These are phyloP conservation scores for Ampelocalamus luodianensis DNA, from an alignment of 176 grass and related monocot species.

Conservation along the genomic window DNA sequence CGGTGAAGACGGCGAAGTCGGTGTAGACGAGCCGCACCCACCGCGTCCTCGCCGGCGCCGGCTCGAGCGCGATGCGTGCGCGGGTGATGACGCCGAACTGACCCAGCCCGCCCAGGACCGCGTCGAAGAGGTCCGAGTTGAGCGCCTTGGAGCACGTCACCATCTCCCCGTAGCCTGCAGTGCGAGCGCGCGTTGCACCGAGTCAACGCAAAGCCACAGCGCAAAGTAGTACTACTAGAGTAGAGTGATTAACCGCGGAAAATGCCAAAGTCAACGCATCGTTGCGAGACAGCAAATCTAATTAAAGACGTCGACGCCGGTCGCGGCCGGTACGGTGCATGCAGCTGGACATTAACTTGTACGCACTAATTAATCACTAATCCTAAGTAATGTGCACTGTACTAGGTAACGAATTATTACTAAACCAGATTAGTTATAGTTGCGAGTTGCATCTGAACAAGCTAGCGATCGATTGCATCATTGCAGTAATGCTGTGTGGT, in stretches of 20 bases:
- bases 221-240: not conserved
- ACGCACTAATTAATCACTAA: not conserved
- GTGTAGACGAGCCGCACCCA: constrained; percentile 79
- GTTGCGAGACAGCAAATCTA: constrained; percentile 27
- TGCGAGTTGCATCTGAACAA: constrained; percentile 5
- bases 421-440: not conserved
- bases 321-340: not conserved
- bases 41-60: constrained; percentile 53
- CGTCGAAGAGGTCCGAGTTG: constrained; percentile 72
- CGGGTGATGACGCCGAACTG: constrained; percentile 88
- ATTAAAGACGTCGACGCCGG: constrained; percentile 41
- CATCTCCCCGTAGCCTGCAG: constrained; percentile 61
- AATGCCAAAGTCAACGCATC: constrained; percentile 35
- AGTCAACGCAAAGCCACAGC: constrained; percentile 21
- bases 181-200: not conserved
- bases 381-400: not conserved
- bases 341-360: constrained; percentile 23
- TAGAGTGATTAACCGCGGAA: not conserved
- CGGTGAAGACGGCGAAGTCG: constrained; percentile 57
- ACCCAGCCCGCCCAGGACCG: constrained; percentile 69
- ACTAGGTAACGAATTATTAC: not conserved
- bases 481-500: not conserved
- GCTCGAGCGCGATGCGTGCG: constrained; percentile 61
- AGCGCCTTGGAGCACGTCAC: constrained; percentile 69
- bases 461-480: constrained; percentile 10